These are phyloP conservation scores for Nectriaceae sp. DNA, from an alignment of 2,329 filamentous ascomycete species.

Conservation along the genomic window DNA sequence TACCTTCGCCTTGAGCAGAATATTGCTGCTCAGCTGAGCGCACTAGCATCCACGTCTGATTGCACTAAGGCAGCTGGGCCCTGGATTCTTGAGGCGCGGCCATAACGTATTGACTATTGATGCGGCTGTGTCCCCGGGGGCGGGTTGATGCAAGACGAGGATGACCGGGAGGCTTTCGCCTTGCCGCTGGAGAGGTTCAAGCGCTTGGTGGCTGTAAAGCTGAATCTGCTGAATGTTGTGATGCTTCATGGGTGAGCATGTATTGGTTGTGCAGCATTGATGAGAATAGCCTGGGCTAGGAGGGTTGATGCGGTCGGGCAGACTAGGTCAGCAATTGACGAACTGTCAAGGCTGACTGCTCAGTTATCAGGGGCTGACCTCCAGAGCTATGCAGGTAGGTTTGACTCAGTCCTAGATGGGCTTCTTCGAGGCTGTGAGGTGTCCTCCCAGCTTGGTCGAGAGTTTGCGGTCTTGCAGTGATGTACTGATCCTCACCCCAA, in stretches of 20 bases:
- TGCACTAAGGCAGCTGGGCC: conserved; percentile 8
- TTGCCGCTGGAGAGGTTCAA: neutral
- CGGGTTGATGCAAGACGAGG: conserved; percentile 8
- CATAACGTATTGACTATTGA: conserved; percentile 11
- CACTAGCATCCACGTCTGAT: conserved; percentile 5
- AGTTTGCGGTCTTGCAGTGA: too few species aligned
- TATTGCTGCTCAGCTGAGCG: conserved; percentile 1
- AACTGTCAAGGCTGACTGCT: too few species aligned
- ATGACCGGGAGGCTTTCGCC: too few species aligned
- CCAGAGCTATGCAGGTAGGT: too few species aligned
- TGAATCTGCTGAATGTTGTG: neutral
- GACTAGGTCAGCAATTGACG: too few species aligned
- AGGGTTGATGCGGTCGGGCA: too few species aligned
- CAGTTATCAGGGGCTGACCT: too few species aligned
- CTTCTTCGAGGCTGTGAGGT: too few species aligned
- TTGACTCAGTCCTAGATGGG: too few species aligned
- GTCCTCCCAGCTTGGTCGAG: too few species aligned
- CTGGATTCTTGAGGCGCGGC: conserved; percentile 11
- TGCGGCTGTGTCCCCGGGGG: conserved; percentile 6
- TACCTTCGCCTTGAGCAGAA: neutral
- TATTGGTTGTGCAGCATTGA: neutral
- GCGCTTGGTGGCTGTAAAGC: neutral
- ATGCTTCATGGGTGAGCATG: neutral
- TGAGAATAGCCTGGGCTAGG: neutral
- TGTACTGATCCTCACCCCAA: too few species aligned